A percentile compares a stretch with the other conserved stretches of the same genome.
phyloP scores from a whole-genome alignment of 1,284 basidiomycete species.

The Anthracocystis walkeri region DNA sequence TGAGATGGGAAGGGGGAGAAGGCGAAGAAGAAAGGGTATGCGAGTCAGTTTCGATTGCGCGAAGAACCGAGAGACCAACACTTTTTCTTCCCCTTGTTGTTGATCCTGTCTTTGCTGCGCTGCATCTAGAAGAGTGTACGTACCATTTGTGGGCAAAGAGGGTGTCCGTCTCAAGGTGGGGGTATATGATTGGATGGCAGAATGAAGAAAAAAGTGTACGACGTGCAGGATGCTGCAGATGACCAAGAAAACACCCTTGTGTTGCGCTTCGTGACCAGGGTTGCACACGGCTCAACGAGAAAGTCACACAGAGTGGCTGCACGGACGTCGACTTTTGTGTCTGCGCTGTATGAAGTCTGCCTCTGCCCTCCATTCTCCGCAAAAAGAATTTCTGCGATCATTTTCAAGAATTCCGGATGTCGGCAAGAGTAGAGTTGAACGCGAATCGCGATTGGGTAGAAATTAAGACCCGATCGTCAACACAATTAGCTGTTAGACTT shows the following conservation, averaged over 20 bases:
- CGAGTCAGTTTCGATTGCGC: background rate
- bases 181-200: slow-evolving; percentile 7
- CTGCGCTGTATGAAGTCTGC: too few species aligned
- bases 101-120: background rate
- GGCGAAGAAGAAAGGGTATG: background rate
- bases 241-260: background rate
- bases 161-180: background rate
- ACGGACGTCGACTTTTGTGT: slow-evolving; percentile 14
- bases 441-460: background rate
- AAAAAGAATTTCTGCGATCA: slow-evolving; percentile 6
- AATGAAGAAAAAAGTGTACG: too few species aligned
- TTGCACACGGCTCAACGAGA: background rate
- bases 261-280: background rate
- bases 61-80: slow-evolving; percentile 1
- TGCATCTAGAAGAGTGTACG: background rate
- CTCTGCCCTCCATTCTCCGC: background rate
- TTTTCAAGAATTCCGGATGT: slow-evolving; percentile 8
- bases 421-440: slow-evolving; percentile 7
- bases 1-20: background rate
- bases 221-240: slow-evolving; percentile 2
- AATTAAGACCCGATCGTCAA: background rate
- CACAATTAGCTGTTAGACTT: background rate
- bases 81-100: background rate
- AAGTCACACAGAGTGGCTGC: background rate
- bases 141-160: slow-evolving; percentile 7